Base-by-base conservation (phyloP, 352 stramenopile species). In the Phytophthora idaei region DNA sequence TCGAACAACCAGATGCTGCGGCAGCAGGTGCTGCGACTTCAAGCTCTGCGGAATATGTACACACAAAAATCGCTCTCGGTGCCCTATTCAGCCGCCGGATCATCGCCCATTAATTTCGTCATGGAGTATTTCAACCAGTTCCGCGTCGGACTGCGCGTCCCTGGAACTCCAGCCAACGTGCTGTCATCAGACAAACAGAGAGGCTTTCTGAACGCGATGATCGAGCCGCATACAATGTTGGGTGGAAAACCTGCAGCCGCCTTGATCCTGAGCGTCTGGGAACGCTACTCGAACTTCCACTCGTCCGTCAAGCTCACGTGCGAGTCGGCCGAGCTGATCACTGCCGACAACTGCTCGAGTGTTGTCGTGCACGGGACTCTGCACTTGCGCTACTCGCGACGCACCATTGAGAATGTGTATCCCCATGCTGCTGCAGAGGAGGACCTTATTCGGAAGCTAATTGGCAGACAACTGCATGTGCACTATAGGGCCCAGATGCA, bases 371-470 rank as follows among this genome's bases (percentile, higher is more conserved):
- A 56, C 10, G 82, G 78, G 6, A 67, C 62, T 10, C 41, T 87
- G 55, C 66, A 83, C 37, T 52, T 86, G 55, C 74, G 72, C 2
- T 87, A 88, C 58, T 78, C 73, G 3, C 73, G 73, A n/a, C 56
- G 59, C 9, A 83, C 78, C 5, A 77, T 89, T 45, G 63, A 85
- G 48, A 62, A 57, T n/a, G 52, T 90, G 21, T 90, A 78, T 50
- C 80, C 80, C 15, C 67, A 85, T 31, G 56, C 69, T 3, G 21
- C 68, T 4, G 44, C 50, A 53, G 39, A 87, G 28, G 70, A 79
- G 45, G 44, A 74, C 6, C 71, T 89, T 28, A 66, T 88, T 42
- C 71, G 79, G 21, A 70, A 69, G 31, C 69, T 90, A 2, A 57
- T 90, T 25, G 78, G 77, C n/a, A 64, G 68, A 32, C 57, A 85